phyloP scores from a whole-genome alignment of 2,329 filamentous ascomycete genomes.

The Sarocladium strictum region DNA sequence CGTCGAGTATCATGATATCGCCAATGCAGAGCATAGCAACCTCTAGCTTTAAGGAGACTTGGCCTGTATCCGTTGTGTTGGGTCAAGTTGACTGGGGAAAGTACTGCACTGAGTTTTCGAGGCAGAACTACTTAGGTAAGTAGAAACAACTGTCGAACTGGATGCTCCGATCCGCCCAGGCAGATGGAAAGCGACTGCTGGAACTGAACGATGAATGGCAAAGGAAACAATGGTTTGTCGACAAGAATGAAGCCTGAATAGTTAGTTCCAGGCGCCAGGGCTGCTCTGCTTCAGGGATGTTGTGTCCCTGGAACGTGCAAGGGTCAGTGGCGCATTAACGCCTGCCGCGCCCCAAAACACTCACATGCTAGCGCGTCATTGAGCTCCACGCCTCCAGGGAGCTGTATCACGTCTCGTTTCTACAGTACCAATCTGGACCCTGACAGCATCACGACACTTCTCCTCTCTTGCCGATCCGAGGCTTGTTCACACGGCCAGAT shows the following conservation, averaged over 20 bases:
- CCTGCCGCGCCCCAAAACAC: not conserved
- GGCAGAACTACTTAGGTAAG: too few species aligned
- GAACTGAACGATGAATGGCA: too few species aligned
- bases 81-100: too few species aligned
- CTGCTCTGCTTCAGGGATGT: not conserved
- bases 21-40: too few species aligned
- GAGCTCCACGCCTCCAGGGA: constrained; percentile 3
- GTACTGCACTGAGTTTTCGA: too few species aligned
- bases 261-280: not conserved
- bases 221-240: not conserved
- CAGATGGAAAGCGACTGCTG: too few species aligned
- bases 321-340: not conserved
- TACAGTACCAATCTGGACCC: not conserved
- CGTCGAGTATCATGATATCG: too few species aligned
- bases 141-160: too few species aligned
- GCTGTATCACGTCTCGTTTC: constrained; percentile 6
- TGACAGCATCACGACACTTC: constrained; percentile 4
- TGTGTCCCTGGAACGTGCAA: not conserved
- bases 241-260: not conserved
- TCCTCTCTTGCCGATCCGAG: not conserved
- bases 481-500: not conserved
- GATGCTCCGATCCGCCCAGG: too few species aligned
- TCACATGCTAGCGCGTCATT: constrained; percentile 3
- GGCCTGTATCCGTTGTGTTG: too few species aligned
- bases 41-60: too few species aligned